Percentiles rank a stretch among this genome's conserved stretches.
phyloP scores from a whole-genome alignment of 257 asterid genomes.

The Fraxinus cuspidata region DNA sequence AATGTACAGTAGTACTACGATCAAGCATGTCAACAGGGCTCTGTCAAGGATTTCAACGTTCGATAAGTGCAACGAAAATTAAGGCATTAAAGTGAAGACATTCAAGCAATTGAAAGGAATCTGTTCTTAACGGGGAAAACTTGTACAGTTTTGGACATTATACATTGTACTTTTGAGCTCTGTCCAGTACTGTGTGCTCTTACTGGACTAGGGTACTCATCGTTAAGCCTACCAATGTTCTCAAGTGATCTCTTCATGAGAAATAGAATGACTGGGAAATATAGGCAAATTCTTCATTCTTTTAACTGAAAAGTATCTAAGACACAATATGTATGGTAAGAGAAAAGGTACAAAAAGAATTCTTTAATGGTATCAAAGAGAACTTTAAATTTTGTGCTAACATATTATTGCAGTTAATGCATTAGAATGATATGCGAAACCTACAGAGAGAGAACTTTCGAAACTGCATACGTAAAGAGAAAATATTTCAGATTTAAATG shows the following conservation, averaged over 20 bases:
- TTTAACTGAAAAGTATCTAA: background rate
- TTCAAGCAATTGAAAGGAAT: background rate
- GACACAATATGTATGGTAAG: background rate
- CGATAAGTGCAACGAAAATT: background rate
- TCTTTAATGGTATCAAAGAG: background rate
- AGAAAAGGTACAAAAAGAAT: background rate
- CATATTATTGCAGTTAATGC: background rate
- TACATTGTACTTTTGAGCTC: background rate
- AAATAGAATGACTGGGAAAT: background rate
- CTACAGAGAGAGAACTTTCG: background rate
- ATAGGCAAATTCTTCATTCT: background rate
- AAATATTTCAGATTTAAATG: background rate
- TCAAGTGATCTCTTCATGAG: background rate
- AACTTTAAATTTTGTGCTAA: no score
- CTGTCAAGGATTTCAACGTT: constrained; percentile 34
- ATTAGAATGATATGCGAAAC: background rate
- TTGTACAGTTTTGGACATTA: no score
- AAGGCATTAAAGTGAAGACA: background rate
- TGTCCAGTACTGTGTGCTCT: background rate
- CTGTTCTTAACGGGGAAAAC: no score
- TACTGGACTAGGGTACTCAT: background rate
- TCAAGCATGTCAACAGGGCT: constrained; percentile 79
- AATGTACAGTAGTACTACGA: constrained; percentile 69
- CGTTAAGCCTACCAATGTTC: background rate
- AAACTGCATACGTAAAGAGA: no score